Evolutionary conservation across 2,329 filamentous ascomycete species (phyloP).

Genomic region (Trichoderma brevicompactum): DNA sequence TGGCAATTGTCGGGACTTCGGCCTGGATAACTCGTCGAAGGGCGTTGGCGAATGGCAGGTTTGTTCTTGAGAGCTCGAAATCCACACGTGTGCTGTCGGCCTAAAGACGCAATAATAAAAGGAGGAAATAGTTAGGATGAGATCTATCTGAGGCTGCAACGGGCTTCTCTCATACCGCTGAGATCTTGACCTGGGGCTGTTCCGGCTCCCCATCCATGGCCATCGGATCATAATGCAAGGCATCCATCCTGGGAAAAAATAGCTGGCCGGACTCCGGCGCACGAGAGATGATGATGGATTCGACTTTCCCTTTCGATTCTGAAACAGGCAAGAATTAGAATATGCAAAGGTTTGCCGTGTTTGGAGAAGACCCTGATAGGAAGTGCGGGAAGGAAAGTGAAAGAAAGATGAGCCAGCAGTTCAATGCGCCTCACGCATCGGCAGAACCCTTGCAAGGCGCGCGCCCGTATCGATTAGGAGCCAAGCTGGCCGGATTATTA

Average conservation of each 20-base stretch:
- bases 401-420: conserved; percentile 20
- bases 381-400: conserved; percentile 17
- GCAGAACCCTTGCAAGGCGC: conserved; percentile 21
- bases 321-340: conserved; percentile 1
- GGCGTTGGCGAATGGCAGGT: conserved; percentile 90
- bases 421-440: conserved; percentile 10
- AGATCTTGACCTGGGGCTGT: conserved; percentile 63
- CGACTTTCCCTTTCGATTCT: not conserved
- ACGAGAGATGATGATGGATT: not conserved
- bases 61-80: conserved; percentile 88
- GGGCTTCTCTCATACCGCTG: conserved; percentile 51
- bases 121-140: not conserved
- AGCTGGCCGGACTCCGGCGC: conserved; percentile 20
- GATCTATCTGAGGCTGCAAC: not conserved
- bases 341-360: not conserved
- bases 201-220: conserved; percentile 62
- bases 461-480: conserved; percentile 25
- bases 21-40: conserved; percentile 88
- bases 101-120: conserved; percentile 50
- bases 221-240: conserved; percentile 65
- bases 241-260: conserved; percentile 42
- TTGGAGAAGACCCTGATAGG: not conserved
- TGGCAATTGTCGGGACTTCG: conserved; percentile 91
- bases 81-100: conserved; percentile 81
- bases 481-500: conserved; percentile 36